Evolutionary conservation across 1,284 basidiomycete species (phyloP).

Genomic region (Cerrena zonata): DNA sequence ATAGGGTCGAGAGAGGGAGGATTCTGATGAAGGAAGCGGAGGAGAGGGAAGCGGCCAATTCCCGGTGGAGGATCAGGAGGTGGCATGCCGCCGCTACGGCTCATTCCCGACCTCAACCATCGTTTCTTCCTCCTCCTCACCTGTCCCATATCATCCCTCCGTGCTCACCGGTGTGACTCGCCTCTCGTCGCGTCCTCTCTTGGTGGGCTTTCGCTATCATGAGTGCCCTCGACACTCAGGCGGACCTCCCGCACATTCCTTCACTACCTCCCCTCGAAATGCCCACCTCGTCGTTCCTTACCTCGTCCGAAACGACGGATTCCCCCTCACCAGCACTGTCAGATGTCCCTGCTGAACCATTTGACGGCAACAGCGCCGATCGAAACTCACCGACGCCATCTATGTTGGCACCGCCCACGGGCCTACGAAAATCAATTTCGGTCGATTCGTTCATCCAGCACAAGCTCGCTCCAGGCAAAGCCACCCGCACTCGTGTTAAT

Average conservation of each 20-base stretch:
- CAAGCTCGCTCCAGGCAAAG: conserved; percentile 31
- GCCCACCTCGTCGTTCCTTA: conserved; percentile 27
- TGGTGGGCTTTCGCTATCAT: conserved; percentile 13
- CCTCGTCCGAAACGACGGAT: conserved; percentile 18
- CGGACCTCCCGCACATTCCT: conserved; percentile 39
- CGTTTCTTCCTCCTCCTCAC: not conserved
- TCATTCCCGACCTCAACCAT: not conserved
- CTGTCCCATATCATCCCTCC: not conserved
- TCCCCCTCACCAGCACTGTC: conserved; percentile 22
- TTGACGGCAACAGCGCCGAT: not conserved
- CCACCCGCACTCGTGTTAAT: not conserved
- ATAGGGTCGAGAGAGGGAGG: not conserved
- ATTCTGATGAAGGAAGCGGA: not conserved
- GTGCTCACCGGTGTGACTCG: not conserved
- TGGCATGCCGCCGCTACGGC: no score
- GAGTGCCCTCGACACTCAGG: conserved; percentile 23
- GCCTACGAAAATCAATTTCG: conserved; percentile 65
- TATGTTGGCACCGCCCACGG: conserved; percentile 20
- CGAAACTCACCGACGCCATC: not conserved
- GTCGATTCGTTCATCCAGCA: conserved; percentile 64
- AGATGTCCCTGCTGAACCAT: no score
- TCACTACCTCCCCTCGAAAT: conserved; percentile 42
- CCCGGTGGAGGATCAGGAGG: not conserved
- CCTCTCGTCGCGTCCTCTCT: conserved; percentile 4
- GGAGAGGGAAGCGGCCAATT: not conserved